A percentile compares a stretch with the other conserved stretches of the same genome.
These are phyloP conservation scores for Linderina pennispora DNA, from an alignment of 192 early-diverging fungal species.

Conservation along the genomic window DNA sequence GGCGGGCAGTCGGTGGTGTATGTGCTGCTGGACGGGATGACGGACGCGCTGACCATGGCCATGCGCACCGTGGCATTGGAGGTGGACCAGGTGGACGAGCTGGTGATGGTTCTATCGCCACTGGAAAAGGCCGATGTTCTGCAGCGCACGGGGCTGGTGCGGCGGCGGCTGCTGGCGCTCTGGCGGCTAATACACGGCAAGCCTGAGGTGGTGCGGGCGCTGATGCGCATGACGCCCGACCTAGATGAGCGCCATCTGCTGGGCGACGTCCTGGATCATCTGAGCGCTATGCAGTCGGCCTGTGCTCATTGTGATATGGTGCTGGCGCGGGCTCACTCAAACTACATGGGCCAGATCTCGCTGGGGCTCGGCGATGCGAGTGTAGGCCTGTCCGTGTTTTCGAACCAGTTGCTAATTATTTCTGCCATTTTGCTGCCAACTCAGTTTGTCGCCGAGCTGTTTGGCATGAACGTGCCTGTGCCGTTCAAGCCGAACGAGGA, in stretches of 20 bases:
- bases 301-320: slow-evolving; percentile 69
- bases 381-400: slow-evolving; percentile 32
- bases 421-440: slow-evolving; percentile 47
- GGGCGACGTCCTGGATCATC: slow-evolving; percentile 48
- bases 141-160: slow-evolving; percentile 61
- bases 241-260: slow-evolving; percentile 11
- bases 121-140: slow-evolving; percentile 61
- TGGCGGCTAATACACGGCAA: slow-evolving; percentile 61
- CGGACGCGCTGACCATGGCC: slow-evolving; percentile 63
- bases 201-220: slow-evolving; percentile 61
- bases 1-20: slow-evolving; percentile 31
- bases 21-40: slow-evolving; percentile 72
- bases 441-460: slow-evolving; percentile 59
- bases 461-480: slow-evolving; percentile 61
- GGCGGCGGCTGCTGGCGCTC: slow-evolving; percentile 66
- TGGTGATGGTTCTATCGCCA: slow-evolving; percentile 59
- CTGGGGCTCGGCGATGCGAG: slow-evolving; percentile 58
- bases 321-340: slow-evolving; percentile 65
- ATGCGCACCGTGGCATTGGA: slow-evolving; percentile 64
- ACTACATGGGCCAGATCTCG: slow-evolving; percentile 76
- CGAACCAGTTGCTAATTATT: slow-evolving; percentile 18
- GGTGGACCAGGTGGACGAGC: slow-evolving; percentile 70
- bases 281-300: slow-evolving; percentile 63
- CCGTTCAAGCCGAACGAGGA: slow-evolving; percentile 47
- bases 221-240: slow-evolving; percentile 50